Conservation (phyloP, 2,329 filamentous ascomycete species). For the Cladosporium sp. region DNA sequence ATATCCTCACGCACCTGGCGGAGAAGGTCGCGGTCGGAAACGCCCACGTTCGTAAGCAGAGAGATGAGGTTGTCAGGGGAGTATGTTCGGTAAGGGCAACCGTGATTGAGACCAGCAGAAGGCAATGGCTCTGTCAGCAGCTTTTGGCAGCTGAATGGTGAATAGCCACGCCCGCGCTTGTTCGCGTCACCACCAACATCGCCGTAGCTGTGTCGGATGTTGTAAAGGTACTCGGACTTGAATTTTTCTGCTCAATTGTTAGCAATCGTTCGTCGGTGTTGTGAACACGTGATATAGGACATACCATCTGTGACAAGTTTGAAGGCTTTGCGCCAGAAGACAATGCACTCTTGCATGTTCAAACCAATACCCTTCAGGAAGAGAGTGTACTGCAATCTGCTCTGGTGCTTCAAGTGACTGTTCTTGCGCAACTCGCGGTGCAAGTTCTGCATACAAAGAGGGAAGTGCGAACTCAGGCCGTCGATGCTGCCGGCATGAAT, state of each 20-base stretch:
- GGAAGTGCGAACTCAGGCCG: conserved; percentile 76
- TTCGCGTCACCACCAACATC: conserved; percentile 93
- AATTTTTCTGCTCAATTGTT: conserved; percentile 66
- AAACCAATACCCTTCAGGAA: conserved; percentile 96
- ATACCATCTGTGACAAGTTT: conserved; percentile 73
- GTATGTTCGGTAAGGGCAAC: conserved; percentile 96
- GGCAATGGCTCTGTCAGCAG: conserved; percentile 87
- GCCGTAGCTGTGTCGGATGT: conserved; percentile 90
- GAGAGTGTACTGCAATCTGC: conserved; percentile 88
- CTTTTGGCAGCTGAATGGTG: conserved; percentile 91
- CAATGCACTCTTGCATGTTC: conserved; percentile 82
- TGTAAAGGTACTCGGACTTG: conserved; percentile 97
- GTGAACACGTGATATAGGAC: neutral
- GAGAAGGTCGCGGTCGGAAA: conserved; percentile 74
- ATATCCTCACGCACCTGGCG: conserved; percentile 86
- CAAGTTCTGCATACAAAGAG: conserved; percentile 90
- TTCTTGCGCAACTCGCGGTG: conserved; percentile 84
- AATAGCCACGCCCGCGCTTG: conserved; percentile 81
- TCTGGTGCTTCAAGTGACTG: conserved; percentile 88
- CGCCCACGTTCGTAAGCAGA: conserved; percentile 74
- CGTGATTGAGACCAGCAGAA: conserved; percentile 79
- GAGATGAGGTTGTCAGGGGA: conserved; percentile 79
- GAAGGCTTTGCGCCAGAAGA: conserved; percentile 90
- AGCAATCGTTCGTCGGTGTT: neutral
- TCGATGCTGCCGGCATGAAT: conserved; percentile 81